Percentiles rank a stretch among this genome's conserved stretches.
These are phyloP conservation scores for Malus hybrid DNA, from an alignment of 331 rosid species.

Conservation along the genomic window DNA sequence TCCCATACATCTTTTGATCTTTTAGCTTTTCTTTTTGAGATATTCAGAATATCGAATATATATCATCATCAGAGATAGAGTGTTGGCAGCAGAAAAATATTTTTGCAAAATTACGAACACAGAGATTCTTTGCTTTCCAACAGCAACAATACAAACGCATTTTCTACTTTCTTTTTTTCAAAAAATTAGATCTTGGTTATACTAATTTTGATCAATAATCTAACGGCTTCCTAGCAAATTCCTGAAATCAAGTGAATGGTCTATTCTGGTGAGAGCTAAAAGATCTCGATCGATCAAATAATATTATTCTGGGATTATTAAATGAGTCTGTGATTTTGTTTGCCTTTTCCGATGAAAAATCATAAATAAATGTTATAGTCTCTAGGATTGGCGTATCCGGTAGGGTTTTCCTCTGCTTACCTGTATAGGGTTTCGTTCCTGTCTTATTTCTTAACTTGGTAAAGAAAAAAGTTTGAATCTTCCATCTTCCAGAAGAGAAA, in stretches of 20 bases:
- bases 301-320: slow-evolving; percentile 12
- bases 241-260: neutral
- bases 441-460: neutral
- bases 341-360: neutral
- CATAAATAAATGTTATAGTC: neutral
- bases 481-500: slow-evolving; percentile 1
- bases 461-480: neutral
- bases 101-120: slow-evolving; percentile 15
- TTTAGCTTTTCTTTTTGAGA: slow-evolving; percentile 3
- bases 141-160: slow-evolving; percentile 12
- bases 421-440: neutral
- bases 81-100: slow-evolving; percentile 9
- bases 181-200: neutral
- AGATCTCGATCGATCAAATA: neutral
- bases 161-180: neutral
- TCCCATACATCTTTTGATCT: neutral
- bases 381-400: slow-evolving; percentile 25
- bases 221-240: neutral
- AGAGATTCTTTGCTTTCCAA: slow-evolving; percentile 20
- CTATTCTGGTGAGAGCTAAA: neutral
- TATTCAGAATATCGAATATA: slow-evolving; percentile 8
- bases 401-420: neutral
- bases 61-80: neutral
- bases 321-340: slow-evolving; percentile 2
- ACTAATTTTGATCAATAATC: neutral